Evolutionary conservation across 768 basidiomycete genomes (phyloP), one percentile per base, ranked within the genome.

Genomic region (Xerocomellus chrysenteron): DNA sequence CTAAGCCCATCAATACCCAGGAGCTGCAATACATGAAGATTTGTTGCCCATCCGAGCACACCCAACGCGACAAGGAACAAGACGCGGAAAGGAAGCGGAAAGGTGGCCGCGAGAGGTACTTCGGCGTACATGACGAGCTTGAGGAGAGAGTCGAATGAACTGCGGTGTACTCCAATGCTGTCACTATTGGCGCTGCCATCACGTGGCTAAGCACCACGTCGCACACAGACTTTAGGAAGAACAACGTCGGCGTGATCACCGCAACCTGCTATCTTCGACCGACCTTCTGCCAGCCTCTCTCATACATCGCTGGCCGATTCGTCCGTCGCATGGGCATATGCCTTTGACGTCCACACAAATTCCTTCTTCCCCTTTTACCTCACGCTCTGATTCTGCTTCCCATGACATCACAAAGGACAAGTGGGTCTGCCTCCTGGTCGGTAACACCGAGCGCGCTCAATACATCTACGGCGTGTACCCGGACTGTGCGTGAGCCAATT

Each of bases 301-400:
- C 88, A 87, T 70, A 82, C 86, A 30, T 80, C 86, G 12, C 82
- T 81, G 0, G 79, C 82, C n/a, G 85, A 89, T 62, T 83, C 88
- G 43, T 74, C 74, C 19, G 88, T 94, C 32, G 92, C 94, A 78
- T 94, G 88, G 91, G 90, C 88, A 5, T 98, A 97, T 72, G 93
- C 92, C 13, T 96, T 98, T 66, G 96, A 98, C 71, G 90, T 98
- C 16, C 94, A 97, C 73, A 95, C 90, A 56, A 98, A 98, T 66
- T 88, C 94, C 4, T 98, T 98, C 79, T 96, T 98, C 74, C 94
- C 94, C 21, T 77, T 94, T 56, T 96, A 91, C 74, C 82, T 97
- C 56, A 88, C 90, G 11, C 82, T 97, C 80, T 97, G 12, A 85
- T 95, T 59, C 80, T 98, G 12, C 82, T 92, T 2, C 89, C 92